Base-by-base conservation (phyloP, 2,329 filamentous ascomycete species). In the Leptographium lundbergii region DNA sequence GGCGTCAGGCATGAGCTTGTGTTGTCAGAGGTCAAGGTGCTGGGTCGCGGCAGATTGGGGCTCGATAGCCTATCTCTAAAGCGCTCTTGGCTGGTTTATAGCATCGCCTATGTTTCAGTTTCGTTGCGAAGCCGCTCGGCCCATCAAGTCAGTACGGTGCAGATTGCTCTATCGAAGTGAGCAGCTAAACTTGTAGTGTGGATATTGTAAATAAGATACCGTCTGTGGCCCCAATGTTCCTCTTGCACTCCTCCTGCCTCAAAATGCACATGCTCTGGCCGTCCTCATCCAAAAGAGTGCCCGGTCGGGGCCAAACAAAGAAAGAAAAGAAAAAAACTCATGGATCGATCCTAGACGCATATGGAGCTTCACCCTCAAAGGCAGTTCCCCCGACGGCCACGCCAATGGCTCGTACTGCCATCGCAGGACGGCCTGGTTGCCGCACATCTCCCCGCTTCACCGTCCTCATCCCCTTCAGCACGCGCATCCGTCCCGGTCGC, bases 401-500 rank as follows among this genome's bases (percentile, higher is more conserved):
- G 3, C 36, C 36, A 39, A 9, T 39, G 47, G 22, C 22, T 13
- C 10, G 6, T 13, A 25, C 47, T 50, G 22, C 47, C 24, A 13
- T 50, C 22, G 25, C 47, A 6, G 6, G 22, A 14, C 22, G 24
- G 45, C 19, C n/a, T 22, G 45, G 19, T 24, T 13, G 22, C 13
- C 11, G 47, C 24, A 25, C 47, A 25, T 27, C 3, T 39, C 14
- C 14, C 14, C 14, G 36, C 14, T 17, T 17, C 14, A 9, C 36
- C 14, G 36, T 10, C 25, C n/a, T 5, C 27, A 24, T 25, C 22
- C 10, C 13, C 14, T 29, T 81, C 81, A 99, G 77, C 94, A 99
- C 67, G 91, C 85, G 74, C 94, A 99, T 60, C 91, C 91, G 69
- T 95, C 90, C 67, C 89, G 85, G 68, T 95, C 89, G 72, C 90